Conservation (phyloP, 192 early-diverging fungal genomes). For the Mortierella alpina region DNA sequence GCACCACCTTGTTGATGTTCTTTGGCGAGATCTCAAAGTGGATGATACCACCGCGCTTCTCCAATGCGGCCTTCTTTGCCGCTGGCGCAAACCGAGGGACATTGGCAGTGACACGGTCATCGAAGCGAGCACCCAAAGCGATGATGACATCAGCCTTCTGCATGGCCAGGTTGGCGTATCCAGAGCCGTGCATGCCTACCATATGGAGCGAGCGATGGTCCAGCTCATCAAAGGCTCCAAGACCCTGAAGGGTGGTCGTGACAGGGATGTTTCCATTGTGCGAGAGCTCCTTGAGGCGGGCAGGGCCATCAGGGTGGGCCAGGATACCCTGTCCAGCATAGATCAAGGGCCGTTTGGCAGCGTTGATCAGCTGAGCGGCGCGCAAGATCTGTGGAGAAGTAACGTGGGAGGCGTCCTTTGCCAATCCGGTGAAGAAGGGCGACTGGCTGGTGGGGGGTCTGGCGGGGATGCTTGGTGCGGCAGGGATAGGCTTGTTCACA, state of each 20-base stretch:
- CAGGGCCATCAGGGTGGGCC: constrained; percentile 83
- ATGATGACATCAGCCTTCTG: constrained; percentile 96
- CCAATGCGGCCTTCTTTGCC: constrained; percentile 87
- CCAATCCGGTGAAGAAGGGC: constrained; percentile 36
- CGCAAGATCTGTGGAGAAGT: constrained; percentile 64
- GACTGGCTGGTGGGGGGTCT: constrained; percentile 69
- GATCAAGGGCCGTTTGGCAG: constrained; percentile 90
- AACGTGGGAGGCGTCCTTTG: constrained; percentile 59
- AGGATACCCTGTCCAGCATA: constrained; percentile 96
- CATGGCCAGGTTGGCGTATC: constrained; percentile 98
- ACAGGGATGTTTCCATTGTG: constrained; percentile 94
- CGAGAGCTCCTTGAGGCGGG: constrained; percentile 84
- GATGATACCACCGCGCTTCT: constrained; percentile 93
- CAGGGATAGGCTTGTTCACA: constrained; percentile 85
- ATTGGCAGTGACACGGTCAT: constrained; percentile 97
- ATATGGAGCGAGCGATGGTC: constrained; percentile 94
- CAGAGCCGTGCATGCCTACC: constrained; percentile 99
- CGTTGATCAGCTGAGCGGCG: constrained; percentile 88
- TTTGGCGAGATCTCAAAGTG: constrained; percentile 99
- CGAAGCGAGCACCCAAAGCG: constrained; percentile 96
- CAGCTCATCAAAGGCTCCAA: constrained; percentile 94
- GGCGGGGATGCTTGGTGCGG: constrained; percentile 76
- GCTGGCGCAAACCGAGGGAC: constrained; percentile 86
- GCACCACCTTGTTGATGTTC: constrained; percentile 99
- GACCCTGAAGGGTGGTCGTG: constrained; percentile 93